Evolutionary conservation across 2,329 filamentous ascomycete species (phyloP), one percentile per base, ranked within the genome.

Genomic region (Aureobasidium sp.): DNA sequence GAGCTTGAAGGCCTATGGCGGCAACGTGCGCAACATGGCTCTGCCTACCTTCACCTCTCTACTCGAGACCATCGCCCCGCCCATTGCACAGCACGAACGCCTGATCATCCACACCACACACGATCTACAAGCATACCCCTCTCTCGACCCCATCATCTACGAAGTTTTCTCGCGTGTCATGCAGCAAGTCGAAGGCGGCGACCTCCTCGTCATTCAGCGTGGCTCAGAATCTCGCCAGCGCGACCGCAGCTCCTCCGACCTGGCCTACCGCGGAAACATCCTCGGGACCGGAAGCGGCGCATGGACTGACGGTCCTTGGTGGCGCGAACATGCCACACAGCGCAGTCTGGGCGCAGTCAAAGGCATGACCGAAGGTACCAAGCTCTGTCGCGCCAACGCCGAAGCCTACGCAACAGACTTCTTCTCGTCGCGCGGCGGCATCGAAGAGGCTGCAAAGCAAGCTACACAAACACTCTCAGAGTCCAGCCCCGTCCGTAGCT

Each of bases 181-280:
- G 94, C 85, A 91, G n/a, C 94, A 99, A 77, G 94, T 99, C 49
- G 94, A 99, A 77, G 94, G 94, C 66, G 94, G 94, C 61, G 94
- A 97, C 70, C 82, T 99, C 20, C 82, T 97, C 60, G 94, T 99
- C 61, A 86, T 97, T 64, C 94, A 99, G 77, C 89, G 92, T 41
- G 94, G 94, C 22, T 89, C 91, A 64, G 94, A 97, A 76, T 90
- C 87, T 53, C 84, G 87, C 51, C 57, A 60, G n/a, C 45, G 57
- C 1, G 86, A 85, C 34, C 86, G 71, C 25, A 84, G 87, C 47
- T 82, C 82, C 45, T 85, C 85, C 1, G 80, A 88, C 52, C 81
- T 80, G 63, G 81, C 81, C 42, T 83, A 82, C 69, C 76, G 78
- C 29, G 83, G 86, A 11, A 66, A 67, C 34, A 65, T 70, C 15